phyloP scores from a whole-genome alignment of 257 asterid genomes.

The Linderniella brevidens region DNA sequence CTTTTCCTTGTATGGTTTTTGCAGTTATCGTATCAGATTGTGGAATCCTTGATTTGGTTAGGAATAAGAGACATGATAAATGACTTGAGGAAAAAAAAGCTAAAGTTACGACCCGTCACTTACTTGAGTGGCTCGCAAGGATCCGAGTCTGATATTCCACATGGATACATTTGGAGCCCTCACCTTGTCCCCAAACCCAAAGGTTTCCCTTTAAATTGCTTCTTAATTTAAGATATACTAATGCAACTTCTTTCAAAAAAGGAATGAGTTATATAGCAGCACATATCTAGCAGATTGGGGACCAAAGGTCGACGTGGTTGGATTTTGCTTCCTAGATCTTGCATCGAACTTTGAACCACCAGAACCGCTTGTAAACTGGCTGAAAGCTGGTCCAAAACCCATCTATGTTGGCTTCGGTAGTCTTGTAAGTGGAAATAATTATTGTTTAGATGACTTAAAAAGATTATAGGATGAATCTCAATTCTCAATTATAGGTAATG shows the following conservation, averaged over 20 bases:
- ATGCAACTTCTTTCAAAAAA: constrained; percentile 2
- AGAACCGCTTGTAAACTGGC: constrained; percentile 73
- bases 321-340: constrained; percentile 98
- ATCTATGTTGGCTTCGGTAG: constrained; percentile 78
- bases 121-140: constrained; percentile 87
- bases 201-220: constrained; percentile 28
- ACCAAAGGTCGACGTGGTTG: constrained; percentile 84
- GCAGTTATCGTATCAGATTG: constrained; percentile 97
- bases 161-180: constrained; percentile 98
- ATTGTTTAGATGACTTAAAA: no score
- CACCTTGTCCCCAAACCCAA: constrained; percentile 97
- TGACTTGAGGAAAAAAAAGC: constrained; percentile 75
- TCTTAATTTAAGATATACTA: no score
- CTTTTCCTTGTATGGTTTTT: constrained; percentile 18
- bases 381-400: constrained; percentile 75
- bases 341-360: constrained; percentile 83
- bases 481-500: no score
- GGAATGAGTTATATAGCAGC: no score
- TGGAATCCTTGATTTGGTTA: constrained; percentile 91
- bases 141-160: constrained; percentile 72
- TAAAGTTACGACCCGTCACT: constrained; percentile 83
- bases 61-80: constrained; percentile 94
- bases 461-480: no score
- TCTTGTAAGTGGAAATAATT: constrained; percentile 36
- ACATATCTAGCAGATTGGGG: constrained; percentile 85